Percentiles rank a stretch among this genome's conserved stretches.
Conservation (phyloP, 345 rosid species). For the Rubroshorea leprosula region DNA sequence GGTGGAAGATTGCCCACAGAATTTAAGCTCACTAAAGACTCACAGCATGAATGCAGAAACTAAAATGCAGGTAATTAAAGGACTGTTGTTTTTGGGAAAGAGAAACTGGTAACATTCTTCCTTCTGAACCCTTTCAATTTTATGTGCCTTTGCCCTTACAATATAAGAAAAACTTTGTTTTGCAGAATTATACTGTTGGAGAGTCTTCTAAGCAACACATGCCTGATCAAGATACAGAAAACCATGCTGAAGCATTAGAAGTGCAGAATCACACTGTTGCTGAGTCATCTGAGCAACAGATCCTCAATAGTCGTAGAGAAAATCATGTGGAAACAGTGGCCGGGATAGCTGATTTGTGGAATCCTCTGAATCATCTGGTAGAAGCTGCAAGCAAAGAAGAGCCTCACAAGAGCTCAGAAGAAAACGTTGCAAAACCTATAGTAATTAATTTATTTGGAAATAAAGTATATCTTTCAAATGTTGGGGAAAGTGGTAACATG, state of each 20-base stretch:
- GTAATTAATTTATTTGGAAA: not conserved
- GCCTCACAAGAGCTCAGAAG: slow-evolving; percentile 19
- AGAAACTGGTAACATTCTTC: not conserved
- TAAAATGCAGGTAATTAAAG: slow-evolving; percentile 34
- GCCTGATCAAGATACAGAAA: slow-evolving; percentile 9
- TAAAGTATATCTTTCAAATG: not conserved
- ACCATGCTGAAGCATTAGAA: slow-evolving; percentile 15
- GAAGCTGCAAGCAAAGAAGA: slow-evolving; percentile 24
- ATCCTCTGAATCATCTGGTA: slow-evolving; percentile 24
- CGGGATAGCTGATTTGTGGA: slow-evolving; percentile 25
- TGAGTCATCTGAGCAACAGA: slow-evolving; percentile 20
- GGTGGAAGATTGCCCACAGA: slow-evolving; percentile 12
- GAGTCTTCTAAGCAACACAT: slow-evolving; percentile 22
- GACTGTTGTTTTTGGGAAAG: too few species aligned
- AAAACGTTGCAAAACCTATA: not conserved
- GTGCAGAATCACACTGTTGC: slow-evolving; percentile 19
- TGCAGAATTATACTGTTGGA: slow-evolving; percentile 19
- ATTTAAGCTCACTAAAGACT: slow-evolving; percentile 18
- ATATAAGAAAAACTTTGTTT: not conserved
- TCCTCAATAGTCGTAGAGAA: slow-evolving; percentile 10
- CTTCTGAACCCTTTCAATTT: not conserved
- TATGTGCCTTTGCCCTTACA: not conserved
- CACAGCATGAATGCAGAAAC: slow-evolving; percentile 16
- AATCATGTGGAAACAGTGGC: slow-evolving; percentile 14
- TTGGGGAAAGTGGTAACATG: not conserved